phyloP scores from a whole-genome alignment of 345 rosid genomes.

The Eucalyptus curtisii region DNA sequence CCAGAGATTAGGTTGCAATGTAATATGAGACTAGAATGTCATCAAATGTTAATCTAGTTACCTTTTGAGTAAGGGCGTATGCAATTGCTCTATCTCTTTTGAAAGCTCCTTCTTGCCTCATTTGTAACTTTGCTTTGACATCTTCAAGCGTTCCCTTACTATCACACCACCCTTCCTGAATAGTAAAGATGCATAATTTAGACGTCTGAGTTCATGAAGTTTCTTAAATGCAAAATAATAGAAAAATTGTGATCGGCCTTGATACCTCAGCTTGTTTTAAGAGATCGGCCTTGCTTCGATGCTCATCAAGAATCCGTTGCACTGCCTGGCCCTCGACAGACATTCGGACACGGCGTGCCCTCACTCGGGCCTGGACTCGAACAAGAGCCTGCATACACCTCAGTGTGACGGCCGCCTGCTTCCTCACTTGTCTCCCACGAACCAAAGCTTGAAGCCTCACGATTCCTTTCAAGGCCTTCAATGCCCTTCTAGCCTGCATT shows the following conservation, averaged over 20 bases:
- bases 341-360: conserved; percentile 91
- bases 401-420: conserved; percentile 92
- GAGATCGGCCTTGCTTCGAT: conserved; percentile 46
- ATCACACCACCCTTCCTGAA: conserved; percentile 94
- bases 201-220: neutral
- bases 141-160: conserved; percentile 82
- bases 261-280: conserved; percentile 77
- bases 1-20: neutral
- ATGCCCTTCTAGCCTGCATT: conserved; percentile 72
- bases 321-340: conserved; percentile 80
- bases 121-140: conserved; percentile 58
- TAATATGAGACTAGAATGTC: neutral
- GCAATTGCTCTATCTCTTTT: conserved; percentile 93
- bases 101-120: conserved; percentile 87
- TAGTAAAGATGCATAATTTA: neutral
- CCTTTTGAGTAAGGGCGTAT: conserved; percentile 87
- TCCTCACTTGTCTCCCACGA: conserved; percentile 90
- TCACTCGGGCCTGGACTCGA: conserved; percentile 87
- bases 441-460: conserved; percentile 93
- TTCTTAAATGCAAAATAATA: neutral
- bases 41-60: neutral
- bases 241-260: neutral
- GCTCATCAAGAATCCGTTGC: conserved; percentile 52
- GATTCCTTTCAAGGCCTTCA: conserved; percentile 83
- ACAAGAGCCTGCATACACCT: conserved; percentile 98